These are phyloP conservation scores for Pseudofabraea citricarpa DNA, from an alignment of 2,329 filamentous ascomycete species.

Conservation along the genomic window DNA sequence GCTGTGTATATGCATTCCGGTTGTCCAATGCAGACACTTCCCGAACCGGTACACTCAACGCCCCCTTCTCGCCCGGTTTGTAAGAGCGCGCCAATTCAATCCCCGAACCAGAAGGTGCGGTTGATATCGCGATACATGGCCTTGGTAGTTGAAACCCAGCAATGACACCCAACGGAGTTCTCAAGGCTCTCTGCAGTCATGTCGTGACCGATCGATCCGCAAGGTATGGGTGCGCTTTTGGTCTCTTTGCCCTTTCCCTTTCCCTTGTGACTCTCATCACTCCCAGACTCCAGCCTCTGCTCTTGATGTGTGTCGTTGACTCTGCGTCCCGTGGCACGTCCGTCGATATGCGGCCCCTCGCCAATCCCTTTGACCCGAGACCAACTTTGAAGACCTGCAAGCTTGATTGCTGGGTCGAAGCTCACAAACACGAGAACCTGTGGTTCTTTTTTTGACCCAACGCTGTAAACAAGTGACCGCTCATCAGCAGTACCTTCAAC, in stretches of 20 bases:
- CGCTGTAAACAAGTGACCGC: constrained; percentile 41
- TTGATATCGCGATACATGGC: constrained; percentile 24
- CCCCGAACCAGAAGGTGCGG: constrained; percentile 10
- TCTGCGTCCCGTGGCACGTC: constrained; percentile 12
- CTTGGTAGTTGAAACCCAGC: constrained; percentile 19
- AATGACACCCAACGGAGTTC: too few species aligned
- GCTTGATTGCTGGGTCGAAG: constrained; percentile 36
- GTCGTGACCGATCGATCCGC: too few species aligned
- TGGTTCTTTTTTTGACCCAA: constrained; percentile 15
- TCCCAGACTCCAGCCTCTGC: neutral
- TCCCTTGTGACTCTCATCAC: constrained; percentile 17
- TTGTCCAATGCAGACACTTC: neutral
- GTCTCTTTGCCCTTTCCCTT: constrained; percentile 16
- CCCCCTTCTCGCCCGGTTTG: neutral
- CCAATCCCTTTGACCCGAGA: constrained; percentile 14
- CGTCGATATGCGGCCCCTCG: constrained; percentile 22
- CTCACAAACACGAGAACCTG: constrained; percentile 33
- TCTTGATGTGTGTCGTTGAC: constrained; percentile 9
- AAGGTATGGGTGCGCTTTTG: neutral
- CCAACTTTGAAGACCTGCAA: constrained; percentile 26
- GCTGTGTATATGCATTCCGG: too few species aligned
- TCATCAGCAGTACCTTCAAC: constrained; percentile 42
- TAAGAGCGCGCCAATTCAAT: neutral
- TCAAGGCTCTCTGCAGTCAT: too few species aligned
- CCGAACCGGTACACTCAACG: neutral